Evolutionary conservation across 495 filamentous ascomycete genomes (phyloP), one percentile per base, ranked within the genome.

Genomic region (Neurospora intermedia): DNA sequence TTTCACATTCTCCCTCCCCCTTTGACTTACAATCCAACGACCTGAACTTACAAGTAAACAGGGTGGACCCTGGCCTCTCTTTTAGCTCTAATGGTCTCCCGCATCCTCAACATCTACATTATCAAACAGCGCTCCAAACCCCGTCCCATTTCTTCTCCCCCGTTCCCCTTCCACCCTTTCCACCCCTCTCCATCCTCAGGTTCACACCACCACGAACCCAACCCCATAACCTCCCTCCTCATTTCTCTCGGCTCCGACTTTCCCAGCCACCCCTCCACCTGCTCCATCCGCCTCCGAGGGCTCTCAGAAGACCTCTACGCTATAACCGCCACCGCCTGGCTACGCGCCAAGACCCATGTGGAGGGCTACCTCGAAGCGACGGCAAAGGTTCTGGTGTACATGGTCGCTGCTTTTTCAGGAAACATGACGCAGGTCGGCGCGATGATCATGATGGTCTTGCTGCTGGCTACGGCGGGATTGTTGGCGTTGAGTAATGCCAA

Each of bases 261-360:
- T 1, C 69, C 71, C 72, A 5, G 4, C 46, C 46, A 54, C 46
- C 20, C 46, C 0, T 45, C 43, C 43, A 46, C 43, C 8, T 15
- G 11, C 46, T 40, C 69, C 76, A 81, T 90, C 4, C 79, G 84
- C 3, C 80, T 91, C 69, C 81, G 81, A 42, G 89, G 89, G 23
- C 70, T 74, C 35, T 82, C 87, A 3, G 82, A 85, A 54, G 88
- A 89, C 73, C 81, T 91, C 10, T 87, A 88, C 72, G 86, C 87
- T 43, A 83, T 90, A 71, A 90, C 87, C 3, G 81, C 83, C 3
- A 83, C 84, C 2, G 77, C 83, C 41, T 91, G 88, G 89, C 79
- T 91, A 38, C 81, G 84, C 11, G 81, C 86, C 43, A 83, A 84
- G 74, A 88, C 85, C 0, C 75, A 80, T 39, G 31, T 84, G 23